A percentile compares a stretch with the other conserved stretches of the same genome.
These are phyloP conservation scores for Withania somnifera DNA, from an alignment of 305 asterid genomes.

Conservation along the genomic window DNA sequence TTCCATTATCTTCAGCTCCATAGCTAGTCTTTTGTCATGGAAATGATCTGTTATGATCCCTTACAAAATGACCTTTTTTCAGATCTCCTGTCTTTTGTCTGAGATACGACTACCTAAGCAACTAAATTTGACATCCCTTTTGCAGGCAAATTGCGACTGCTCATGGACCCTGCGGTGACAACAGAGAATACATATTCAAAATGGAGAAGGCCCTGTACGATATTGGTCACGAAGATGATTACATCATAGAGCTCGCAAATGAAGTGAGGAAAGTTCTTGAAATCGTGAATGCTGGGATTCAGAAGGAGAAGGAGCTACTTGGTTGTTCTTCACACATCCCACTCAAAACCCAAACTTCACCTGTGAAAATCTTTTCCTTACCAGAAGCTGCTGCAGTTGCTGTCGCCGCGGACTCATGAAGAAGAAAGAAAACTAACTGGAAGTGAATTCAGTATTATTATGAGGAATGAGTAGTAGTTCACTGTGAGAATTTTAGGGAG, in stretches of 20 bases:
- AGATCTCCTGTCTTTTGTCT: not conserved
- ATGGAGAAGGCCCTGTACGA: slow-evolving; percentile 58
- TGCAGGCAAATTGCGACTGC: slow-evolving; percentile 85
- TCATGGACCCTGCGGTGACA: slow-evolving; percentile 80
- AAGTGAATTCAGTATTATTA: not conserved
- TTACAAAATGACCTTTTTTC: not conserved
- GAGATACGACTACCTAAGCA: not conserved
- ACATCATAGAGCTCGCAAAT: slow-evolving; percentile 71
- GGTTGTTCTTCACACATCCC: slow-evolving; percentile 21
- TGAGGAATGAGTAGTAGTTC: not conserved
- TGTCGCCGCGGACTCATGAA: slow-evolving; percentile 44
- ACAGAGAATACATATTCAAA: slow-evolving; percentile 66
- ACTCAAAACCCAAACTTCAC: slow-evolving; percentile 27
- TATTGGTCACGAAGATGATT: slow-evolving; percentile 62
- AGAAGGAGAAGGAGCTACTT: slow-evolving; percentile 27
- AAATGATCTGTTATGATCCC: too few relatives aligned
- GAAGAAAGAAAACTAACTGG: not conserved
- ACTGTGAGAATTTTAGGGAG: not conserved
- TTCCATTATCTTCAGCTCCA: not conserved
- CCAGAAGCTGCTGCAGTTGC: slow-evolving; percentile 55
- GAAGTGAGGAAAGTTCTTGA: slow-evolving; percentile 73
- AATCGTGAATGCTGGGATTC: slow-evolving; percentile 14
- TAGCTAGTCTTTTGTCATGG: not conserved
- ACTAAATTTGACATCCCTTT: not conserved
- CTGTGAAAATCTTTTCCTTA: slow-evolving; percentile 29